These are phyloP conservation scores for Coemansia sp. DNA, from an alignment of 192 early-diverging fungal species.

Conservation along the genomic window DNA sequence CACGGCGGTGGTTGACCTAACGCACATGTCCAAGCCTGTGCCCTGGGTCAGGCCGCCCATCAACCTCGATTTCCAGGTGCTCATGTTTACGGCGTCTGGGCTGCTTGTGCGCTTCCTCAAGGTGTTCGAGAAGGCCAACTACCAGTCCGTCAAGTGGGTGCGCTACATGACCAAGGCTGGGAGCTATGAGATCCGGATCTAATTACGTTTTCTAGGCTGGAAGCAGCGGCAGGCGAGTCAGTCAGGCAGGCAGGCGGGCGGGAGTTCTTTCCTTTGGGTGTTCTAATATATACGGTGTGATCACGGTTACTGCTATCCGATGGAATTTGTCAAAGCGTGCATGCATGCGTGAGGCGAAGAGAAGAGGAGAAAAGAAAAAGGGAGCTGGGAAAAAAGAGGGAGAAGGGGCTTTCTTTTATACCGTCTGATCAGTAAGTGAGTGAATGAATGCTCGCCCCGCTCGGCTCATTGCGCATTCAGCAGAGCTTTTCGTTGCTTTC, in stretches of 20 bases:
- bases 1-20: constrained; percentile 79
- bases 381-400: too few relatives aligned
- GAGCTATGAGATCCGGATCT: constrained; percentile 52
- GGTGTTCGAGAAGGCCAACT: constrained; percentile 95
- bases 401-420: too few relatives aligned
- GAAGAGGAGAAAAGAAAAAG: too few relatives aligned
- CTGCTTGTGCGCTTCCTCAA: constrained; percentile 95
- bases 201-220: neutral
- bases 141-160: constrained; percentile 98
- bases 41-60: constrained; percentile 97
- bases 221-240: too few relatives aligned
- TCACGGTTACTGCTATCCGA: too few relatives aligned
- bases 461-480: too few relatives aligned
- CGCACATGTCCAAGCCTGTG: constrained; percentile 78
- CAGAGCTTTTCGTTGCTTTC: too few relatives aligned
- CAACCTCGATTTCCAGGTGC: constrained; percentile 78
- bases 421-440: too few relatives aligned
- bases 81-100: constrained; percentile 98
- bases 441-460: too few relatives aligned
- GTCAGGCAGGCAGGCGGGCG: too few relatives aligned
- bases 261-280: neutral
- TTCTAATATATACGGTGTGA: constrained; percentile 6
- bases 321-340: too few relatives aligned
- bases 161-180: constrained; percentile 95
- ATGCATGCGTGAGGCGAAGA: too few relatives aligned